Base-by-base conservation (phyloP, 306 rosid species). In the Quercus ilex region DNA sequence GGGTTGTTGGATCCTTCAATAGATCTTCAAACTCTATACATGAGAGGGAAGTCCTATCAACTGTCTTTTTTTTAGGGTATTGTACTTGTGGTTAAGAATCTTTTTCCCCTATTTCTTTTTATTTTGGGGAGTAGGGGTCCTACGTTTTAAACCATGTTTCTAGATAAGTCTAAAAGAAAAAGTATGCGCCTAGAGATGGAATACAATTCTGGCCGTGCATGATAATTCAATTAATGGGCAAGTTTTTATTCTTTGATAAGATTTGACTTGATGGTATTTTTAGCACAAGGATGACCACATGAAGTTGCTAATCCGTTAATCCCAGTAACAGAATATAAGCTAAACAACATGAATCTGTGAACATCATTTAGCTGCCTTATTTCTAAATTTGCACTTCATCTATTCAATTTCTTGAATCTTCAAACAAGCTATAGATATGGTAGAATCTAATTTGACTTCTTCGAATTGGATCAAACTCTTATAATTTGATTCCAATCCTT, bases 111-210 rank as follows among this genome's bases (percentile, higher is more conserved):
- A 21, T 65, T 65, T 18, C 17, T 19, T 67, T 67, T 67, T 18
- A 67, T 67, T 15, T 31, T 31, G 25, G 52, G 52, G 71, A 19
- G 4, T 31, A 18, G 1, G 13, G 51, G 26, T 67, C 51, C 46
- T 33, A 17, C 51, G 3, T 67, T 7, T 67, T 31, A 67, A 67
- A 31, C 71, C n/a, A 11, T 67, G 23, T 67, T 67, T 31, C 71
- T 26, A 9, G 94, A 79, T 75, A 72, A 78, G 51, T 65, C 83
- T 79, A 90, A 86, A 35, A 33, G 38, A 33, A 33, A 95, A 86
- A 91, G 91, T 80, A 92, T 95, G 99, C 94, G 93, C 18, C 57
- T 55, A 76, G 97, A 95, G 92, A 95, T 95, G 97, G 99, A 95
- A 85, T 91, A 91, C 21, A 72, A 95, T 80, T 90, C 97, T 68